Conservation (phyloP, 2,329 filamentous ascomycete genomes). For the Lomentospora prolificans region DNA sequence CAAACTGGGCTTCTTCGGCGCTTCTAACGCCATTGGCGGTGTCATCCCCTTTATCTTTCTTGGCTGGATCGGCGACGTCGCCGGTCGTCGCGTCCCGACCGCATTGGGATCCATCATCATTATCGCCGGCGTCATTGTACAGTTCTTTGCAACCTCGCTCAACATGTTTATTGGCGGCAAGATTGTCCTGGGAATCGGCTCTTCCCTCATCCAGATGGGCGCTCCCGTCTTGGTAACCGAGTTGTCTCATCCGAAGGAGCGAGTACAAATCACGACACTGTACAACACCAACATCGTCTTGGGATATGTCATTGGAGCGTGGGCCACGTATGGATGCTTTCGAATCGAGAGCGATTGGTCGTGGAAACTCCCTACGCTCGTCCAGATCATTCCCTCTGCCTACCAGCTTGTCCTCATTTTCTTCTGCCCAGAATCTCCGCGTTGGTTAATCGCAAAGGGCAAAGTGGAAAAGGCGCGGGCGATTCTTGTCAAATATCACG, state of each 20-base stretch:
- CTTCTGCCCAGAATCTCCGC: slow-evolving; percentile 51
- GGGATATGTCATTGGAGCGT: slow-evolving; percentile 26
- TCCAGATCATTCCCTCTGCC: slow-evolving; percentile 16
- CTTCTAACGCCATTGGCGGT: slow-evolving; percentile 39
- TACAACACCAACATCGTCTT: slow-evolving; percentile 34
- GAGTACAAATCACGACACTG: slow-evolving; percentile 39
- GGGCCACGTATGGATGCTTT: slow-evolving; percentile 32
- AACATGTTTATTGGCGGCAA: slow-evolving; percentile 44
- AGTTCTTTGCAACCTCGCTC: slow-evolving; percentile 19
- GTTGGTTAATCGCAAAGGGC: slow-evolving; percentile 50
- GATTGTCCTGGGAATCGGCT: slow-evolving; percentile 43
- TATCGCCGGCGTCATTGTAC: slow-evolving; percentile 21
- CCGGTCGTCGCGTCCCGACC: slow-evolving; percentile 21
- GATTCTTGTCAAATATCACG: slow-evolving; percentile 46
- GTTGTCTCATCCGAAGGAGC: slow-evolving; percentile 42
- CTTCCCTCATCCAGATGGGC: slow-evolving; percentile 40
- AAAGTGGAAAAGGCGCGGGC: slow-evolving; percentile 40
- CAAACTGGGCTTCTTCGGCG: slow-evolving; percentile 22
- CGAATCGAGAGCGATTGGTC: slow-evolving; percentile 27
- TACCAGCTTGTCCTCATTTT: slow-evolving; percentile 23
- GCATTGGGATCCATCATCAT: slow-evolving; percentile 22
- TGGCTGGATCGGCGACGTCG: slow-evolving; percentile 21
- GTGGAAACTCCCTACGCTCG: slow-evolving; percentile 23
- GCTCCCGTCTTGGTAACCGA: slow-evolving; percentile 42
- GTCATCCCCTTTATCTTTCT: slow-evolving; percentile 25